These are phyloP conservation scores for Vaccinium darrowii DNA, from an alignment of 148 eudicot species.

Conservation along the genomic window DNA sequence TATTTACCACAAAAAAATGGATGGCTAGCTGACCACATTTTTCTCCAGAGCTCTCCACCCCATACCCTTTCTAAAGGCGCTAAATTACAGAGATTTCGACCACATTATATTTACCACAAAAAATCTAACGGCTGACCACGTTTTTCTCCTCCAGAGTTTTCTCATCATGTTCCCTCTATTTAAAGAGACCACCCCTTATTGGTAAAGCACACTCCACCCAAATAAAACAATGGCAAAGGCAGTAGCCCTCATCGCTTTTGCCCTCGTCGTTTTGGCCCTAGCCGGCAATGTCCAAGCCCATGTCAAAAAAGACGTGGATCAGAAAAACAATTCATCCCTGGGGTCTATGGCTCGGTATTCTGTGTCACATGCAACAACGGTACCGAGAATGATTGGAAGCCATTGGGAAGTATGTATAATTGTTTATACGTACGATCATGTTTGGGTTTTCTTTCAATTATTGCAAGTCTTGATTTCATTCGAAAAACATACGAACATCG, in stretches of 20 bases:
- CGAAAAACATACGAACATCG: too few species aligned
- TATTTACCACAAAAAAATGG: too few species aligned
- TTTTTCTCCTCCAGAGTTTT: neutral
- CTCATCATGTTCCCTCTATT: neutral
- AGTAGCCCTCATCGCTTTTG: neutral
- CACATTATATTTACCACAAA: too few species aligned
- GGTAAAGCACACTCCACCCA: neutral
- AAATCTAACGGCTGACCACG: neutral
- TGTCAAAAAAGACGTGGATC: too few species aligned
- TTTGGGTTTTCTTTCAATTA: too few species aligned
- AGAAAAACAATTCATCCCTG: too few species aligned
- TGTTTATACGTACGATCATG: neutral
- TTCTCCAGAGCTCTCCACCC: too few species aligned
- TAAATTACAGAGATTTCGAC: too few species aligned
- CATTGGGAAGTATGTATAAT: neutral
- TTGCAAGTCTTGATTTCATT: too few species aligned
- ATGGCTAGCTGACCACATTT: too few species aligned
- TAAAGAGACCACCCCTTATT: neutral
- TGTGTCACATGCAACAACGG: neutral
- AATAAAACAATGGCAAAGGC: neutral
- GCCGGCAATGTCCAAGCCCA: neutral
- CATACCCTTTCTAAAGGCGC: too few species aligned
- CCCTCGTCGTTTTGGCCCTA: neutral
- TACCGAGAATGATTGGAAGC: too few species aligned
- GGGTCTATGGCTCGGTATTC: neutral